Evolutionary conservation across 768 basidiomycete species (phyloP).

Genomic region (Postia placenta): DNA sequence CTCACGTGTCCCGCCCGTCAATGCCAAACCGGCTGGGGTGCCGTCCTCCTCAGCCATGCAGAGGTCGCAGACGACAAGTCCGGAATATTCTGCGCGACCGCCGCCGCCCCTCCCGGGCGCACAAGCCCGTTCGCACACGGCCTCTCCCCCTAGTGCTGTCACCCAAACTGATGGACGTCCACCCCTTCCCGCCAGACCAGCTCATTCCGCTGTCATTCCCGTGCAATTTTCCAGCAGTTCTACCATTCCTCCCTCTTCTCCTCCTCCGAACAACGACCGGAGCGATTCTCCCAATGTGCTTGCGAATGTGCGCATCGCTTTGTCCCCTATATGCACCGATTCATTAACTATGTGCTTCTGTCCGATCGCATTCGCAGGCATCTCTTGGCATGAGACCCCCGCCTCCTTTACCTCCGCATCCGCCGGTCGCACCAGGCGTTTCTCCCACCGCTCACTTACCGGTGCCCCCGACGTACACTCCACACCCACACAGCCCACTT

Average conservation of each 20-base stretch:
- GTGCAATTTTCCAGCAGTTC: conserved; percentile 11
- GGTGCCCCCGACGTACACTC: conserved; percentile 18
- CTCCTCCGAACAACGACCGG: not conserved
- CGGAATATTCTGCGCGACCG: conserved; percentile 21
- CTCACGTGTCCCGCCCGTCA: conserved; percentile 83
- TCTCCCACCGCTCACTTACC: conserved; percentile 12
- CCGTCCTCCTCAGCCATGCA: conserved; percentile 6
- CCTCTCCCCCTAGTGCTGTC: conserved; percentile 1
- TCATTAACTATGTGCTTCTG: not conserved
- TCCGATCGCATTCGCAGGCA: conserved; percentile 7
- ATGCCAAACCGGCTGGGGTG: conserved; percentile 58
- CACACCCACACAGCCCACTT: conserved; percentile 3
- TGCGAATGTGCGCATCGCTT: conserved; percentile 13
- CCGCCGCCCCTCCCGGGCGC: conserved; percentile 19
- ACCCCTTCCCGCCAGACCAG: conserved; percentile 35
- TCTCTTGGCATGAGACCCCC: conserved; percentile 17
- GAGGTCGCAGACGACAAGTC: conserved; percentile 9
- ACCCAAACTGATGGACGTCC: conserved; percentile 23
- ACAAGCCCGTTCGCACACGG: conserved; percentile 7
- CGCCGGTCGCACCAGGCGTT: conserved; percentile 10
- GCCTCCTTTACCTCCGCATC: conserved; percentile 21
- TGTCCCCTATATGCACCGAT: not conserved
- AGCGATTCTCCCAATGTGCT: conserved; percentile 7
- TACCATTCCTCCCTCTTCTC: conserved; percentile 5
- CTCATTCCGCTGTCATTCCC: conserved; percentile 10